A percentile compares a stretch with the other conserved stretches of the same genome.
Evolutionary conservation across 495 filamentous ascomycete genomes (phyloP).

Genomic region (Ascobolus immersus): DNA sequence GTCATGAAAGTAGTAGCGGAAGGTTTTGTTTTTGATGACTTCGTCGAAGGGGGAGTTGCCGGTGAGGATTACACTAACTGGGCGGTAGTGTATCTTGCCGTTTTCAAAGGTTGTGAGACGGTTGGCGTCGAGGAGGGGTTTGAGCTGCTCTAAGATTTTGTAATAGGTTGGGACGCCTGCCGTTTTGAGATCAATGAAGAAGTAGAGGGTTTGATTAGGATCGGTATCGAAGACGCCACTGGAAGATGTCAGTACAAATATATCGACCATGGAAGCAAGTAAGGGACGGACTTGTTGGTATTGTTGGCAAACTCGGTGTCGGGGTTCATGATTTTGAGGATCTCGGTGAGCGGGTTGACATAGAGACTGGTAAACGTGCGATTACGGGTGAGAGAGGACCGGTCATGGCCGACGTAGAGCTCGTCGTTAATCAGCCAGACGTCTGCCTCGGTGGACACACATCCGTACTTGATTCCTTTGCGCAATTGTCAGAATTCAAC

Average conservation of each 20-base stretch:
- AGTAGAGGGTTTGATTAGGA: constrained; percentile 33
- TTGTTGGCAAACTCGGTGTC: constrained; percentile 20
- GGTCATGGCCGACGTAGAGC: constrained; percentile 33
- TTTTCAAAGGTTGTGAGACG: constrained; percentile 35
- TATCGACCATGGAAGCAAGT: not conserved
- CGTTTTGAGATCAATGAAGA: constrained; percentile 53
- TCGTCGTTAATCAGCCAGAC: constrained; percentile 58
- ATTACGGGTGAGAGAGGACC: constrained; percentile 24
- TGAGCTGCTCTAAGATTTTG: constrained; percentile 31
- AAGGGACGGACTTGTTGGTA: constrained; percentile 3
- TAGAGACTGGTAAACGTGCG: constrained; percentile 39
- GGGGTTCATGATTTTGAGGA: constrained; percentile 31
- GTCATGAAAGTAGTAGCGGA: constrained; percentile 40
- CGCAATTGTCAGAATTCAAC: not conserved
- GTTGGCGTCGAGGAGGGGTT: constrained; percentile 34
- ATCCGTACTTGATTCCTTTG: constrained; percentile 39
- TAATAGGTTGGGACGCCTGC: constrained; percentile 25
- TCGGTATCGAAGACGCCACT: constrained; percentile 37
- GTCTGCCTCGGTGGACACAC: constrained; percentile 55
- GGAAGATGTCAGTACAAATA: not conserved
- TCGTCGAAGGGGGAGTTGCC: constrained; percentile 48
- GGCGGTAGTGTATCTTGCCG: constrained; percentile 24
- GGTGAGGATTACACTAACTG: constrained; percentile 55
- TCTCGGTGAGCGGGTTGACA: constrained; percentile 32
- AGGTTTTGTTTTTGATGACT: constrained; percentile 23